Evolutionary conservation across 2,329 filamentous ascomycete species (phyloP), one percentile per base, ranked within the genome.

Genomic region (Aspergillus aculeatinus): DNA sequence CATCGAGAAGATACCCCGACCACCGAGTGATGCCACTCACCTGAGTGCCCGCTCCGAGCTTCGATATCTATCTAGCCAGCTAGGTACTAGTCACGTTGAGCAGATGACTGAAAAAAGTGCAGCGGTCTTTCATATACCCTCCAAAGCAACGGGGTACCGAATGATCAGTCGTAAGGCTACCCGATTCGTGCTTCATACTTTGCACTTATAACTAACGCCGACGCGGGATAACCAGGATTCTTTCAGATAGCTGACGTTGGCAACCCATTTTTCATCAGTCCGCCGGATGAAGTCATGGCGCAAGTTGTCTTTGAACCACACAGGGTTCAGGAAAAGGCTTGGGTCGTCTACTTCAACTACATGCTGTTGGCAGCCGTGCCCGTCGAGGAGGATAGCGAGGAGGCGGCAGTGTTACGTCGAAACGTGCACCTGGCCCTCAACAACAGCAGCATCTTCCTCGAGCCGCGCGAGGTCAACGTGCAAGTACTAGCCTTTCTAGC

Each of bases 271-370:
- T 51, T 52, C 16, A 9, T 16, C 16, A 12, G n/a, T 4, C 48
- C 55, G 1, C 14, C 55, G 1, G 55, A 57, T 6, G 59, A 61
- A 5, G 9, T 57, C 1, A 23, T 60, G 7, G n/a, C 48, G 16
- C 50, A 63, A 9, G 29, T 65, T 5, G 48, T 65, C 5, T 65
- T 63, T n/a, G 59, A 65, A 10, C 63, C 63, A 25, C 33, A 60
- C 10, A 63, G 56, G 2, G 57, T 65, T 4, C 44, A 27, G 1
- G 57, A 60, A 14, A 65, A 59, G 29, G 63, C 57, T n/a, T 65
- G 61, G 63, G 19, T 65, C 14, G 57, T 65, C 10, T 63, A 35
- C n/a, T 60, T 65, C 42, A 65, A 63, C 48, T 63, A 61, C 39
- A 25, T 61, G 19, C 23, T 63, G 29, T 58, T 65, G n/a, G 33